A percentile compares a stretch with the other conserved stretches of the same genome.
These are phyloP conservation scores for Chlamydomonas sp. DNA, from an alignment of 139 green algal genomes.

Conservation along the genomic window DNA sequence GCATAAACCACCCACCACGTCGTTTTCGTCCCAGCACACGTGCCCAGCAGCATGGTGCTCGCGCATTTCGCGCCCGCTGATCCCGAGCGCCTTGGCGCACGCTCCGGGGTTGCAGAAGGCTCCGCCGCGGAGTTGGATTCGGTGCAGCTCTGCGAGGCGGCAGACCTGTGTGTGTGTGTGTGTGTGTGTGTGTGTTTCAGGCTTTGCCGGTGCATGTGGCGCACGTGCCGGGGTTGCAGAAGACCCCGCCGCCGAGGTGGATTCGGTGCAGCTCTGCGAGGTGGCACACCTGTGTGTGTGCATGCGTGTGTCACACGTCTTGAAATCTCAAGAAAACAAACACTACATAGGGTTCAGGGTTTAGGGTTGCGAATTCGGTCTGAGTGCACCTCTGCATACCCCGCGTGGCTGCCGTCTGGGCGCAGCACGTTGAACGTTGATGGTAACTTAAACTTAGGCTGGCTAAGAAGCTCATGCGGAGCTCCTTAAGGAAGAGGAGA, in stretches of 20 bases:
- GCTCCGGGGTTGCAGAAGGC: conserved; percentile 89
- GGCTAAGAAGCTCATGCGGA: too few relatives aligned
- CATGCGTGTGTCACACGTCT: too few relatives aligned
- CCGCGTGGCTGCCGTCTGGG: too few relatives aligned
- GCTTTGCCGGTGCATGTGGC: too few relatives aligned
- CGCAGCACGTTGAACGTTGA: too few relatives aligned
- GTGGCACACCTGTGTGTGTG: conserved; percentile 11
- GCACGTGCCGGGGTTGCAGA: conserved; percentile 85
- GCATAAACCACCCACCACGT: conserved; percentile 70
- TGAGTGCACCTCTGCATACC: too few relatives aligned
- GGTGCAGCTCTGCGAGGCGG: conserved; percentile 54
- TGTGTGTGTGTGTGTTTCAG: too few relatives aligned
- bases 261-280: conserved; percentile 65
- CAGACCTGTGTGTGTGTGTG: conserved; percentile 1
- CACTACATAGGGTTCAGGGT: too few relatives aligned
- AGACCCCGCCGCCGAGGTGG: conserved; percentile 68
- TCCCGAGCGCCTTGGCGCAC: conserved; percentile 32
- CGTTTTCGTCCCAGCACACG: conserved; percentile 78
- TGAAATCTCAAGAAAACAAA: too few relatives aligned
- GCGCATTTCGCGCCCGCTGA: conserved; percentile 31
- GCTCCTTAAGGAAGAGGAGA: too few relatives aligned
- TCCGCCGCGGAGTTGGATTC: conserved; percentile 68
- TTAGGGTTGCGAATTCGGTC: too few relatives aligned
- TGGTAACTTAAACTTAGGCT: too few relatives aligned
- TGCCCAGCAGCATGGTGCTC: conserved; percentile 60